Percentiles rank a stretch among this genome's conserved stretches.
These are phyloP conservation scores for Yamadazyma spencermartinsiae DNA, from an alignment of 1,139 yeast species.

Conservation along the genomic window DNA sequence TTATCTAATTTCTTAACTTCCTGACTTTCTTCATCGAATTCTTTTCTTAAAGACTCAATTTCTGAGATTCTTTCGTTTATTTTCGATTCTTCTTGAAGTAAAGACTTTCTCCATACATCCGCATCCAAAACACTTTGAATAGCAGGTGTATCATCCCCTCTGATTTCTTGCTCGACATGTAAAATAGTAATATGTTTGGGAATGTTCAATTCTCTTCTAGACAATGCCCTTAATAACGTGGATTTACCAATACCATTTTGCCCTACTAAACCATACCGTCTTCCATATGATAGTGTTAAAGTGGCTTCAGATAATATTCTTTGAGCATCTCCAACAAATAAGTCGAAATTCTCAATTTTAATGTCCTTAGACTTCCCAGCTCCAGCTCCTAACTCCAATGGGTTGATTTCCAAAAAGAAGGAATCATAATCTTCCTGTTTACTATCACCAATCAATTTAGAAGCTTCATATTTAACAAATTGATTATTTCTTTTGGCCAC, in stretches of 20 bases:
- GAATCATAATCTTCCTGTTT: slow-evolving; percentile 83
- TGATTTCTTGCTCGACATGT: slow-evolving; percentile 96
- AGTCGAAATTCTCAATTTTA: slow-evolving; percentile 87
- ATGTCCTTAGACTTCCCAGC: slow-evolving; percentile 96
- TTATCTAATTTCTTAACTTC: slow-evolving; percentile 82
- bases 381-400: slow-evolving; percentile 85
- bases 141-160: slow-evolving; percentile 90
- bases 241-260: slow-evolving; percentile 99
- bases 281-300: slow-evolving; percentile 84
- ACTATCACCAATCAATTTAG: slow-evolving; percentile 69
- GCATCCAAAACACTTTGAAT: slow-evolving; percentile 95
- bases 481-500: slow-evolving; percentile 91
- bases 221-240: slow-evolving; percentile 82
- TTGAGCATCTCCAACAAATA: slow-evolving; percentile 93
- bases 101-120: slow-evolving; percentile 96
- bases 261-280: slow-evolving; percentile 96
- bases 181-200: slow-evolving; percentile 94
- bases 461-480: slow-evolving; percentile 90
- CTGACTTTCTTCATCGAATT: slow-evolving; percentile 80
- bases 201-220: slow-evolving; percentile 88
- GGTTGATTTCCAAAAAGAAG: slow-evolving; percentile 92
- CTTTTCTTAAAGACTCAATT: slow-evolving; percentile 65
- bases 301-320: slow-evolving; percentile 89
- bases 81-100: slow-evolving; percentile 72
- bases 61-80: slow-evolving; percentile 74